Evolutionary conservation across 2,329 filamentous ascomycete genomes (phyloP), one percentile per base, ranked within the genome.

Genomic region (Paraphaeosphaeria minitans): DNA sequence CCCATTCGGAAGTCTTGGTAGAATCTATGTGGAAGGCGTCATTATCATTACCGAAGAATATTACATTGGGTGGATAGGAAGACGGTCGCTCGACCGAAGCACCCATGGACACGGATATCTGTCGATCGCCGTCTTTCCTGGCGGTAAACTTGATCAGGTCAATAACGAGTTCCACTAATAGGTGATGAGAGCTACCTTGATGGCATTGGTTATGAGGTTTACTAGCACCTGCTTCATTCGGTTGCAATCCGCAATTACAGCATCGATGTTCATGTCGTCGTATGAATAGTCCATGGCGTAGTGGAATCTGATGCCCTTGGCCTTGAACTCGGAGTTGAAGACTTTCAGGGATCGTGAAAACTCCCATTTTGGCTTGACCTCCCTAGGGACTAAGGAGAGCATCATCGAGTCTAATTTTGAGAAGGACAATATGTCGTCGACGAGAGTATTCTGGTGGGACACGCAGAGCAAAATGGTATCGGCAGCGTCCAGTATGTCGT

Each of bases 351-450:
- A 16, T 5, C 37, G 37, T n/a, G 37, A 39, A 39, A 39, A 39
- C n/a, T 39, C 37, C 37, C 37, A 39, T n/a, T 39, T 39, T 19
- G 37, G 37, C 14, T 39, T 39, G 37, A 39, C 57, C 69, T 70
- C 62, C 24, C 71, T 66, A 8, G 74, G 74, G 5, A 74, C 72
- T 39, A 76, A 67, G 55, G 59, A 80, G 47, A 67, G 74, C 77
- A 72, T 81, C 79, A 72, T 81, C 50, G 79, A 80, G 57, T 81
- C 79, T 7, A 82, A 72, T 58, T 82, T 82, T 1, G 78, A 80
- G 53, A 81, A 75, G 1, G 79, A 81, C 1, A 82, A 65, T 16
- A 82, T 79, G 59, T 82, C 80, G 55, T 82, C 80, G 1, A 82
- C 79, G 16, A 82, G 53, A 63, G 75, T 77, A 55, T 78, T 79